phyloP scores from a whole-genome alignment of 331 rosid species.

The Phaseolus coccineus region DNA sequence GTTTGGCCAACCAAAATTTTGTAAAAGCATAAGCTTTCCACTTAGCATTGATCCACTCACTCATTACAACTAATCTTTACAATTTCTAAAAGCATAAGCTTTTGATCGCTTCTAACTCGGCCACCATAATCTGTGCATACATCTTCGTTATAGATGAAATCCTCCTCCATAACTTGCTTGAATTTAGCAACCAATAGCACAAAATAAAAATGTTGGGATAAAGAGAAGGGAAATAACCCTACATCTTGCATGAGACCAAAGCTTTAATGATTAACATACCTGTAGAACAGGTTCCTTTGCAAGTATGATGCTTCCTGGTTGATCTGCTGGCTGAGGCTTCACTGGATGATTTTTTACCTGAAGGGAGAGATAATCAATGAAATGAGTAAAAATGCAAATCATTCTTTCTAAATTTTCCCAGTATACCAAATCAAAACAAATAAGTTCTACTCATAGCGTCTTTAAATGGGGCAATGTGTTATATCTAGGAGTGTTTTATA shows the following conservation, averaged over 20 bases:
- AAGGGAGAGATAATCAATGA: slow-evolving; percentile 20
- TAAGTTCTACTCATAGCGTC: not conserved
- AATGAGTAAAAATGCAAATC: not conserved
- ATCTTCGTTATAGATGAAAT: not conserved
- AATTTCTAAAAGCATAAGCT: no score
- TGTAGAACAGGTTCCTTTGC: slow-evolving; percentile 93
- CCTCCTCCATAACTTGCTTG: not conserved
- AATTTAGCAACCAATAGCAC: not conserved
- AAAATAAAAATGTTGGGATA: not conserved
- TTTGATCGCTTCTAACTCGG: not conserved
- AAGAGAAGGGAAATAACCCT: not conserved
- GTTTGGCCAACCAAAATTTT: not conserved
- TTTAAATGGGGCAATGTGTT: not conserved
- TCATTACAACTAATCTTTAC: not conserved
- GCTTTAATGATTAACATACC: slow-evolving; percentile 56
- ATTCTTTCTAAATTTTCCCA: not conserved
- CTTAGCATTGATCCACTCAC: not conserved
- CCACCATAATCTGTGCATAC: not conserved
- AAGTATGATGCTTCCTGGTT: slow-evolving; percentile 87
- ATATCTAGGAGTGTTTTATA: not conserved
- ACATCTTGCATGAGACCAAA: slow-evolving; percentile 8
- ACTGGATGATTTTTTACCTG: slow-evolving; percentile 95
- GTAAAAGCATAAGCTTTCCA: not conserved
- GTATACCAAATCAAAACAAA: not conserved
- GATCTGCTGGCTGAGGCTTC: slow-evolving; percentile 86